Conservation (phyloP, 228 moss, liverwort and hornwort species). For the Sphagnum fallax region DNA sequence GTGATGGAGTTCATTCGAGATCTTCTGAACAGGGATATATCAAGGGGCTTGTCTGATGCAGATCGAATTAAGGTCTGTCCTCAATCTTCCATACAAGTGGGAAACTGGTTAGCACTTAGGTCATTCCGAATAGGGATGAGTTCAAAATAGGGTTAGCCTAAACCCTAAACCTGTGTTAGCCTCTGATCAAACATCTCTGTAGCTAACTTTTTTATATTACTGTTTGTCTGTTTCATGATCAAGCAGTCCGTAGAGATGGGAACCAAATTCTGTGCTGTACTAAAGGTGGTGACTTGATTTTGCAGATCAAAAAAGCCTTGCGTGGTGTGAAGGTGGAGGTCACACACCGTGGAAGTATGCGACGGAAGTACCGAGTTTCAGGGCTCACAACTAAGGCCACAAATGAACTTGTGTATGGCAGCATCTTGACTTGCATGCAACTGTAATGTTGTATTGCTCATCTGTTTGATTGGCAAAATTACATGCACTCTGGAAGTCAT, state of each 20-base stretch:
- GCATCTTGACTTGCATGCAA: neutral
- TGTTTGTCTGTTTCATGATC: no score
- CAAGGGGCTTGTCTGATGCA: constrained; percentile 57
- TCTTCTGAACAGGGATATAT: constrained; percentile 64
- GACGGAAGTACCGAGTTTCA: constrained; percentile 91
- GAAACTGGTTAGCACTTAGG: no score
- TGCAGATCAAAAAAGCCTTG: constrained; percentile 86
- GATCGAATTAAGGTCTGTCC: constrained; percentile 78
- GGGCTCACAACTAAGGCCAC: constrained; percentile 92
- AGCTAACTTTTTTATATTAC: no score
- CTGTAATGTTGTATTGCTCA: neutral
- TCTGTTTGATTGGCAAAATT: neutral
- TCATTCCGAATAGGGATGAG: no score
- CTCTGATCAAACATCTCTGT: no score
- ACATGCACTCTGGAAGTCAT: neutral
- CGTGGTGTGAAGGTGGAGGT: constrained; percentile 94
- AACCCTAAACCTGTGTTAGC: no score
- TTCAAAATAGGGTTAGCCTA: no score
- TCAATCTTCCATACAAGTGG: no score
- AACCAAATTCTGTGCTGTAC: no score
- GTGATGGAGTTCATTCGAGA: constrained; percentile 88
- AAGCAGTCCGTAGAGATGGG: no score
- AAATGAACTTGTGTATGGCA: constrained; percentile 67
- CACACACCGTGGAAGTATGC: constrained; percentile 94
- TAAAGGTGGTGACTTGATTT: no score